These are phyloP conservation scores for Tetraselmis chui DNA, from an alignment of 139 green algal species.

Conservation along the genomic window DNA sequence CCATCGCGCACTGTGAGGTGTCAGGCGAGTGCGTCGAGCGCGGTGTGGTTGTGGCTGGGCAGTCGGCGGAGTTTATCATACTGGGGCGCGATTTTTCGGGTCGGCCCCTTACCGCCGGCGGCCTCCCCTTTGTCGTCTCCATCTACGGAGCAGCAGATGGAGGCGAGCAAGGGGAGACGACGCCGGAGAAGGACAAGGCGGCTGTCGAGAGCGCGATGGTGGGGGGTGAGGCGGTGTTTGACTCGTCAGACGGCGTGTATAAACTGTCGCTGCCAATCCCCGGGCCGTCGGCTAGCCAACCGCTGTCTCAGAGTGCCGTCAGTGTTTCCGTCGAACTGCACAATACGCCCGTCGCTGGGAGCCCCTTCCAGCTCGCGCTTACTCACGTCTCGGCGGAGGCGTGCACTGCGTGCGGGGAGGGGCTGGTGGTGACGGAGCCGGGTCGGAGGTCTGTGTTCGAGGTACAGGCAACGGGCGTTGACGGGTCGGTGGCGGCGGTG, in stretches of 20 bases:
- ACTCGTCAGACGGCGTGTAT: neutral
- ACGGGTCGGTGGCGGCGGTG: neutral
- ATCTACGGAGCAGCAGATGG: neutral
- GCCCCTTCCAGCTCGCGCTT: neutral
- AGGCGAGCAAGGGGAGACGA: no score
- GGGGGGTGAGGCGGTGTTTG: neutral
- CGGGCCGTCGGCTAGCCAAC: neutral
- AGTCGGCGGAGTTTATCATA: neutral
- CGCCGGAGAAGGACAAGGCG: neutral
- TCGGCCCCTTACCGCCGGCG: neutral
- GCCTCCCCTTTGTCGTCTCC: neutral
- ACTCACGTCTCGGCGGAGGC: neutral
- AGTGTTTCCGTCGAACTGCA: neutral
- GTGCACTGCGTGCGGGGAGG: neutral
- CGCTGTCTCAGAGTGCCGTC: neutral
- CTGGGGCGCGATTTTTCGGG: neutral
- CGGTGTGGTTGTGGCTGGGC: neutral
- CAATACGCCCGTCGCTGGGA: neutral
- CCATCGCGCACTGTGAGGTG: neutral
- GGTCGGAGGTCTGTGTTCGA: neutral
- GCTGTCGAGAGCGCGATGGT: neutral
- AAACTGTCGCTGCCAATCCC: neutral
- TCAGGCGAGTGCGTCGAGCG: neutral
- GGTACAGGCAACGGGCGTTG: neutral
- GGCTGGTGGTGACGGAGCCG: neutral